Base-by-base conservation (phyloP, 2,329 filamentous ascomycete species). In the Ceratocystis smalleyi region DNA sequence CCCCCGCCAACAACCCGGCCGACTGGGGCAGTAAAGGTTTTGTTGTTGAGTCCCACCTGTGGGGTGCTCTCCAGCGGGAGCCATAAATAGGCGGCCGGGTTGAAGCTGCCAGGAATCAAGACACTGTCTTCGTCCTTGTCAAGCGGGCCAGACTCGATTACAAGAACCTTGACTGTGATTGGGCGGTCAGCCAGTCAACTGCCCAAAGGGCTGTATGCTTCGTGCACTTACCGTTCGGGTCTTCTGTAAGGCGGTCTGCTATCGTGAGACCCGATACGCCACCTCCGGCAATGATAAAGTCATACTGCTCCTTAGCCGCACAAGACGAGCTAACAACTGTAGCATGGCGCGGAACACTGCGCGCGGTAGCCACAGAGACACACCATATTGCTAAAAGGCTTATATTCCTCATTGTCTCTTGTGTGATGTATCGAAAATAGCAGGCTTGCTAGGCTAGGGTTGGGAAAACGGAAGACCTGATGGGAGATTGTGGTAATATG, bases 1-100 rank as follows among this genome's bases (percentile, higher is more conserved):
- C 73, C 72, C 8, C 77, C 76, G 19, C 77, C 76, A 47, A 75
- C 71, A 15, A 73, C 72, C 32, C 70, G 68, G 17, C 72, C 74
- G 15, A 73, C 47, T 19, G 66, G 66, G 3, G 61, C 64, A 40
- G 61, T 67, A 32, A 67, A 67, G 15, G 61, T 51, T 17, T 64
- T 61, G 65, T 71, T 69, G 40, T 71, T 70, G 8, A 73, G 68
- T 5, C 62, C 71, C 5, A 62, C 35, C 55, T 72, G 70, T n/a
- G 70, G 70, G 1, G 68, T 68, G 19, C 68, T 71, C 17, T 64
- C 59, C 12, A 71, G 66, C 3, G 65, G 66, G 1, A 69, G 69
- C 71, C 71, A 73, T 51, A 74, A 68, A 59, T 73, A 73, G 2
- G 68, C 62, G 2, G 62, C 69, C 0, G 72, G 71, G 60, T 68